Evolutionary conservation across 495 filamentous ascomycete genomes (phyloP), one percentile per base, ranked within the genome.

Genomic region (Aspergillus bridgeri): DNA sequence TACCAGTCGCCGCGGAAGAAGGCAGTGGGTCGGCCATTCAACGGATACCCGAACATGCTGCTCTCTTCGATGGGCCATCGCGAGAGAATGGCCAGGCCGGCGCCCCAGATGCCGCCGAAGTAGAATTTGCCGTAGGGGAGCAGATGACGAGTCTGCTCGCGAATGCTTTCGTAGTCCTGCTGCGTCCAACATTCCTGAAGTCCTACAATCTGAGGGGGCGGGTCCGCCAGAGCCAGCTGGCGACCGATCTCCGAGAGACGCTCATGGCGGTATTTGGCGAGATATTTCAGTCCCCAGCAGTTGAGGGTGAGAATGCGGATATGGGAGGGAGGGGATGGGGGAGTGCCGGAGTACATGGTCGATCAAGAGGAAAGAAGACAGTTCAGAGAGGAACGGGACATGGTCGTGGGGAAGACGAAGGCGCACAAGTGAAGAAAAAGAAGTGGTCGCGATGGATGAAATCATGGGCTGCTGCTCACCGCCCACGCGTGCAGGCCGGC

Each of bases 91-190:
- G 86, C 95, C 24, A 98, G 77, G 3, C 94, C 94, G 42, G 87
- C 89, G 23, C 94, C 93, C 63, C 96, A 92, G 38, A 89, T 87
- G 22, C 91, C 94, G 61, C 89, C 89, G 63, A 85, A 82, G 77
- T 96, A 98, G 76, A 93, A 96, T 71, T 98, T 98, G 27, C 86
- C 91, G 68, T 96, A 89, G 1, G 94, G 94, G n/a, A 98, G 81
- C 46, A 94, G 78, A 59, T 88, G 75, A 46, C 78, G 78, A 0
- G 91, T 96, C 57, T 88, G 81, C 20, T 80, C 69, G 27, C 89
- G 89, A 60, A 98, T 92, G 68, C 79, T 84, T 38, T 83, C 79
- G 80, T 92, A 98, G 78, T 98, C 94, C 62, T 91, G 79, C 59
- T 95, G 86, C 6, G 90, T 92, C 86, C 89, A 98, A 79, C 90